phyloP scores from a whole-genome alignment of 106 monocot genomes.

The Agapanthus africanus region DNA sequence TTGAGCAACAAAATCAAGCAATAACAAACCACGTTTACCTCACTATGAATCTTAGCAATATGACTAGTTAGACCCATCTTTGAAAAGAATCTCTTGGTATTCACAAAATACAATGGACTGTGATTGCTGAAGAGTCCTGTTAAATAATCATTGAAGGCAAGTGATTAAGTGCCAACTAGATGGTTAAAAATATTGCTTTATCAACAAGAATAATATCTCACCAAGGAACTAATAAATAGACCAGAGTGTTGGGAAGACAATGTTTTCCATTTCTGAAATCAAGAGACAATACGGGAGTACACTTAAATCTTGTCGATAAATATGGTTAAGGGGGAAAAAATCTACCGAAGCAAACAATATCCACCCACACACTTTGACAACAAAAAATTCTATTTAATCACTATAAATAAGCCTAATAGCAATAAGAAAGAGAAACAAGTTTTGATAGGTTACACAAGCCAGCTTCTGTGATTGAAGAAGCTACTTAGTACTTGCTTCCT shows the following conservation, averaged over 20 bases:
- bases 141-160: background rate
- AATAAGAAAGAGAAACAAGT: background rate
- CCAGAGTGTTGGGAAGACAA: slow-evolving; percentile 51
- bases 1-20: too few relatives aligned
- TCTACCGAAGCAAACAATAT: background rate
- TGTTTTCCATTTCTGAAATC: slow-evolving; percentile 69
- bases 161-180: background rate
- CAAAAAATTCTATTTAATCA: too few relatives aligned
- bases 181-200: background rate
- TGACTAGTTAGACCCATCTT: slow-evolving; percentile 69
- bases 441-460: background rate
- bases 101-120: slow-evolving; percentile 53
- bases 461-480: too few relatives aligned
- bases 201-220: slow-evolving; percentile 22
- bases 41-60: slow-evolving; percentile 65
- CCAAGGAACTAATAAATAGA: slow-evolving; percentile 79
- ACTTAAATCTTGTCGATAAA: background rate
- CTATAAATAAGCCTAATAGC: background rate
- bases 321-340: background rate
- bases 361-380: background rate
- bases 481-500: too few relatives aligned
- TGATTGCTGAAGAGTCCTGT: slow-evolving; percentile 67
- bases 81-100: slow-evolving; percentile 46
- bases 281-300: background rate
- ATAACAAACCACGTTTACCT: too few relatives aligned